phyloP scores from a whole-genome alignment of 305 asterid species.

The Fraxinus ornus region DNA sequence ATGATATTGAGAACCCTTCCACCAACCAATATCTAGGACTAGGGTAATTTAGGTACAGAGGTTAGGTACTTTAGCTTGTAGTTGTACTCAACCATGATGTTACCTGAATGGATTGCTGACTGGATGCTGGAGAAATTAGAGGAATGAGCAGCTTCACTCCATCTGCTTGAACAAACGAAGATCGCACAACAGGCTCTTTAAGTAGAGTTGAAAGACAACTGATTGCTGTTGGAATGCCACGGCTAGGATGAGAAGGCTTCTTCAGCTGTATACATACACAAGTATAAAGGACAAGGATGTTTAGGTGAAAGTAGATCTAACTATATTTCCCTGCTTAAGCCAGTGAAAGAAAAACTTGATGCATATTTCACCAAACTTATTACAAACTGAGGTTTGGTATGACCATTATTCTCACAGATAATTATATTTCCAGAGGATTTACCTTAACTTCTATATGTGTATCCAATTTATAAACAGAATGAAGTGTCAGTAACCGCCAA shows the following conservation, averaged over 20 bases:
- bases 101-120: conserved; percentile 94
- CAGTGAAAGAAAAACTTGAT: conserved; percentile 6
- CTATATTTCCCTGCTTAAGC: not conserved
- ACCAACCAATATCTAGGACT: conserved; percentile 16
- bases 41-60: not conserved
- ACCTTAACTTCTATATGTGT: not conserved
- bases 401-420: conserved; percentile 17
- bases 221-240: conserved; percentile 72
- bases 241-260: conserved; percentile 81
- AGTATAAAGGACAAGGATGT: conserved; percentile 16
- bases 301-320: not conserved
- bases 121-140: conserved; percentile 83
- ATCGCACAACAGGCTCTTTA: conserved; percentile 77
- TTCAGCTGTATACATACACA: conserved; percentile 52
- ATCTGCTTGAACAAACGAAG: conserved; percentile 81
- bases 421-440: conserved; percentile 6
- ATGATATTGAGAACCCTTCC: conserved; percentile 22
- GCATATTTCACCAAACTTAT: not conserved
- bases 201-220: conserved; percentile 77
- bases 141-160: conserved; percentile 88
- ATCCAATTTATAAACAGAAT: conserved; percentile 6
- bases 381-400: not conserved
- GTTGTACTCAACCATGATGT: not conserved
- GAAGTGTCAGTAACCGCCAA: not conserved
- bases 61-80: not conserved